Evolutionary conservation across 345 rosid genomes (phyloP).

Genomic region (Lenwebbia sp.): DNA sequence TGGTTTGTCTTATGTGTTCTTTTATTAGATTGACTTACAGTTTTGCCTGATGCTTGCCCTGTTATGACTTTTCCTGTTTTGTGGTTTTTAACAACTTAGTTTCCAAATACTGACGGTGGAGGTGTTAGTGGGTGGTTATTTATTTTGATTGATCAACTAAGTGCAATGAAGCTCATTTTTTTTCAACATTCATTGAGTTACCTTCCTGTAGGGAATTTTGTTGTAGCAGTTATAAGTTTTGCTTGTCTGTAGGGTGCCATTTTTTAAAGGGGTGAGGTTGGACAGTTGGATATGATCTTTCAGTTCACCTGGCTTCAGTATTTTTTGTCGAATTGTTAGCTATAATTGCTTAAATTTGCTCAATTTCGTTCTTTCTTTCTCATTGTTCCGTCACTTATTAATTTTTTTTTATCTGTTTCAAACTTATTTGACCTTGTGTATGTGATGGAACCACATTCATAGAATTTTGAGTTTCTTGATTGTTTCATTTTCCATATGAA

Average conservation of each 20-base stretch:
- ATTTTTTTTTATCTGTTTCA: not conserved
- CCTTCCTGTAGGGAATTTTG: not conserved
- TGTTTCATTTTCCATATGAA: not conserved
- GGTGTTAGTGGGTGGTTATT: not conserved
- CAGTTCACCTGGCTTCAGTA: not conserved
- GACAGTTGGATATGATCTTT: not conserved
- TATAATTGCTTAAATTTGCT: not conserved
- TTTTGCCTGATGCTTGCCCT: not conserved
- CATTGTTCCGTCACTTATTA: not conserved
- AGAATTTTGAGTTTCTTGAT: not conserved
- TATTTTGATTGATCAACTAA: not conserved
- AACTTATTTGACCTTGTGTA: not conserved
- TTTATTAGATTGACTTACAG: not conserved
- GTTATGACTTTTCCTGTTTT: not conserved
- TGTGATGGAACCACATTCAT: not conserved
- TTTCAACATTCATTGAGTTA: not conserved
- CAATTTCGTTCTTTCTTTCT: not conserved
- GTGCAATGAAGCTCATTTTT: not conserved
- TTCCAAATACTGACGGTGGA: not conserved
- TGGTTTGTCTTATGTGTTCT: conserved; percentile 52
- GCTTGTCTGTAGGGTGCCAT: not conserved
- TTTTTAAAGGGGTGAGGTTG: not conserved
- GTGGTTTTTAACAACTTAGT: not conserved
- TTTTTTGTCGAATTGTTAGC: not conserved
- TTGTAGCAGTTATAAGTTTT: not conserved